These are phyloP conservation scores for Clonostachys solani DNA, from an alignment of 2,329 filamentous ascomycete species.

Conservation along the genomic window DNA sequence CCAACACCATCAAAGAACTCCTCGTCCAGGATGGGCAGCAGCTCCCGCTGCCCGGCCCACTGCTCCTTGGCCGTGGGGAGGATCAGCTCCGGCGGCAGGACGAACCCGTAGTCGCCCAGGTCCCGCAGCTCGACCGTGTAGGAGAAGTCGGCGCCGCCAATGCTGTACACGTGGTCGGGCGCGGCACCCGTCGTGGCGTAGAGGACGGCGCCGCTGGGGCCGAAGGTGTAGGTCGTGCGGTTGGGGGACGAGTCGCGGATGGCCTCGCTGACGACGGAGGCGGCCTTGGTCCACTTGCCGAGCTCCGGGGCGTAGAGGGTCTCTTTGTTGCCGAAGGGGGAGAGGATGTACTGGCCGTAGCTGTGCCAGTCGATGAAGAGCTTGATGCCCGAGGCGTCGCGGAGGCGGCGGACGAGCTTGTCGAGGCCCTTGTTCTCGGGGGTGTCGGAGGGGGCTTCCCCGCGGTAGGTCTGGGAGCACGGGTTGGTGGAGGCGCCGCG, in stretches of 20 bases:
- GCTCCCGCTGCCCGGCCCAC: slow-evolving; percentile 26
- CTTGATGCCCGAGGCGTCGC: slow-evolving; percentile 27
- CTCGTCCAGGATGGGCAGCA: slow-evolving; percentile 22
- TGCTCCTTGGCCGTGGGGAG: slow-evolving; percentile 26
- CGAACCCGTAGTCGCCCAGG: slow-evolving; percentile 26
- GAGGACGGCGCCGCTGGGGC: slow-evolving; percentile 28
- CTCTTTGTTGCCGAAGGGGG: slow-evolving; percentile 40
- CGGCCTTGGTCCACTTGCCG: slow-evolving; percentile 29
- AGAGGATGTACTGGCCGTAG: slow-evolving; percentile 38
- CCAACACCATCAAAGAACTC: slow-evolving; percentile 25
- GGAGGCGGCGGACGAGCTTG: slow-evolving; percentile 19
- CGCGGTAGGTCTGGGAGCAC: slow-evolving; percentile 40
- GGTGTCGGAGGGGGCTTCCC: slow-evolving; percentile 29
- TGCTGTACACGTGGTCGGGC: slow-evolving; percentile 18
- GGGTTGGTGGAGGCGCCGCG: slow-evolving; percentile 42
- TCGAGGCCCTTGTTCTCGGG: slow-evolving; percentile 41
- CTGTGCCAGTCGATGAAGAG: slow-evolving; percentile 44
- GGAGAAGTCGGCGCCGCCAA: slow-evolving; percentile 22
- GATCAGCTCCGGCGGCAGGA: slow-evolving; percentile 29
- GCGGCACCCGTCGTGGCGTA: slow-evolving; percentile 26
- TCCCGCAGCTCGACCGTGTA: slow-evolving; percentile 32
- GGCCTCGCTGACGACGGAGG: slow-evolving; percentile 15
- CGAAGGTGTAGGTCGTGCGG: slow-evolving; percentile 25
- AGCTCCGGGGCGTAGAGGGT: slow-evolving; percentile 28
- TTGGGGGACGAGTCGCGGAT: slow-evolving; percentile 23